A percentile compares a stretch with the other conserved stretches of the same genome.
phyloP scores from a whole-genome alignment of 1,284 basidiomycete genomes.

The Cutaneotrichosporon sp. region DNA sequence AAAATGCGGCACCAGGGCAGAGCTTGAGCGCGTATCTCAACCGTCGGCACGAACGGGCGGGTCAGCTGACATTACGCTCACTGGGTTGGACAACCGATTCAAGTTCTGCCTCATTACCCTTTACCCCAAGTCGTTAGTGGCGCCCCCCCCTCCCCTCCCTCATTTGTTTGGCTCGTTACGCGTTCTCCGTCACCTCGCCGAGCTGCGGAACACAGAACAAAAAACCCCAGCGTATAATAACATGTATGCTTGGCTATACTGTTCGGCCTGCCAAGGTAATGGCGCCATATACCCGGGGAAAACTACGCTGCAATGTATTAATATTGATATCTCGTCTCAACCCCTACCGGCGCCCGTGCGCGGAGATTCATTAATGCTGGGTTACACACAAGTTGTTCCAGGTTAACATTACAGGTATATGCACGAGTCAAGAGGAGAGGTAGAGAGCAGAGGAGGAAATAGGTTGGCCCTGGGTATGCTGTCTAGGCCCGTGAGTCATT shows the following conservation, averaged over 20 bases:
- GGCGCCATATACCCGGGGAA: too few relatives aligned
- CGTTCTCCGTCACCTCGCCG: not conserved
- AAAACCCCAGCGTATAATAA: not conserved
- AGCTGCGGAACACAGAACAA: not conserved
- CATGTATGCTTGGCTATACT: not conserved
- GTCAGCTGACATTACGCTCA: not conserved
- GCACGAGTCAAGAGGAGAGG: not conserved
- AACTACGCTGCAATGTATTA: not conserved
- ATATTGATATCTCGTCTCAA: not conserved
- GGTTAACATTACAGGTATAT: not conserved
- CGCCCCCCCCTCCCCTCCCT: not conserved
- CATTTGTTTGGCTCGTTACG: not conserved
- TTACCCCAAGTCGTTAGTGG: not conserved
- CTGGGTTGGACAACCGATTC: not conserved
- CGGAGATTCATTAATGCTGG: not conserved
- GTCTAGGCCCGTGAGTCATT: not conserved
- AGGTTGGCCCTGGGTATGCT: too few relatives aligned
- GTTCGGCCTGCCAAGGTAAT: not conserved
- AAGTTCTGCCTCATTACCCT: slow-evolving; percentile 2
- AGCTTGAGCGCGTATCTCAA: not conserved
- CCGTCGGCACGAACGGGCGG: not conserved
- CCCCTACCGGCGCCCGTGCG: not conserved
- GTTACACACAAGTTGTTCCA: not conserved
- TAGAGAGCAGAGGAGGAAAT: not conserved
- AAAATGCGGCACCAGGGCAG: not conserved